Evolutionary conservation across 176 grass and related monocot genomes (phyloP), one percentile per base, ranked within the genome.

Genomic region (Aegilops sharonensis): DNA sequence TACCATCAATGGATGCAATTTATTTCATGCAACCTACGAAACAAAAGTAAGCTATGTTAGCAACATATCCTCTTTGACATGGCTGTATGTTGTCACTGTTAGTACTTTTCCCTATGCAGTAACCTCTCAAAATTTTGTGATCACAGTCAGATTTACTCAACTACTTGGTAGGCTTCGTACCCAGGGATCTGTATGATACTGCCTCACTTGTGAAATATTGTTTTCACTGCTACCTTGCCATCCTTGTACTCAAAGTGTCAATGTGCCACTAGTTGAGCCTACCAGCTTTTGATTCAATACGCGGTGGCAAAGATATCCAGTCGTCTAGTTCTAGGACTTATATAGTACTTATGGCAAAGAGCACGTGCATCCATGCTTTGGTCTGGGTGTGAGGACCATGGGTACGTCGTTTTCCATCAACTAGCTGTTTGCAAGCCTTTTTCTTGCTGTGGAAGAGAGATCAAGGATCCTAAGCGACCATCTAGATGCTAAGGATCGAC

Each of bases 1-100:
- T 96, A 67, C 94, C 94, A 40, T 90, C 91, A 40, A 84, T 96
- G 91, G 89, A 96, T 81, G 94, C 94, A 78, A 91, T 96, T 88
- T 96, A 96, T 85, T 96, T 93, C 81, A 96, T 96, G 48, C 94
- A 96, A 69, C 94, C 94, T 84, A 93, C 91, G 39, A 93, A 91
- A 87, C 91, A 96, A 77, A 96, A 96, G 94, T 96, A 96, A 88
- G 54, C 68, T 54, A 21, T 45, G 29, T 40, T 78, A 66, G 27
- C 37, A n/a, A 57, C 25, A 45, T 79, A 17, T 82, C 78, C 20
- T 70, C 21, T n/a, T 84, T 91, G 63, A 76, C 20, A 82, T 90
- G 52, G 57, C 23, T 47, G 11, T 63, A 0, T 48, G 57, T 12
- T 81, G 17, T 81, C 66, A 60, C 40, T 68, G 48, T 71, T 40